These are phyloP conservation scores for Phytopythium chamaehyphon DNA, from an alignment of 352 stramenopile genomes.

Conservation along the genomic window DNA sequence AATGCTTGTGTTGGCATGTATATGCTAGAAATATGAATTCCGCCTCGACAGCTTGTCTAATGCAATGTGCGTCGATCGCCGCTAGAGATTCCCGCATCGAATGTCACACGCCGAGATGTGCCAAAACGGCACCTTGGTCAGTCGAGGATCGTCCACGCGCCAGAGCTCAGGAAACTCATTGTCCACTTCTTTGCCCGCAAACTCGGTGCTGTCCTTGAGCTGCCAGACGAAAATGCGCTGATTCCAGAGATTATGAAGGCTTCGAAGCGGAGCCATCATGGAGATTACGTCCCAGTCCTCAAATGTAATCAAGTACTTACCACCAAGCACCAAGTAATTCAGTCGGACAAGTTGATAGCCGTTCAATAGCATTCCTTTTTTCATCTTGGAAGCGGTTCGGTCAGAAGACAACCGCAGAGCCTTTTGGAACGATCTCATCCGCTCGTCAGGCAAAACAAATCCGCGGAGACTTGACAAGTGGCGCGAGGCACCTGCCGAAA, in stretches of 20 bases:
- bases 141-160: conserved; percentile 6
- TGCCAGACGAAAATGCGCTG: conserved; percentile 8
- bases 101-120: conserved; percentile 10
- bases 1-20: too few species aligned
- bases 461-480: conserved; percentile 1
- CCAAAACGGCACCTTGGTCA: conserved; percentile 1
- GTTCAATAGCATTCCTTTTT: conserved; percentile 6
- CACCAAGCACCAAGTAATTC: conserved; percentile 8
- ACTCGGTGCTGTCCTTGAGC: conserved; percentile 1
- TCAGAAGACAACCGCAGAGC: too few species aligned
- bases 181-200: conserved; percentile 1
- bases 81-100: background rate
- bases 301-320: conserved; percentile 8
- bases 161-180: conserved; percentile 7
- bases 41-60: too few species aligned
- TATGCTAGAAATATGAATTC: too few species aligned
- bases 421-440: too few species aligned
- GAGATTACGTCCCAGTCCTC: conserved; percentile 11
- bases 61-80: too few species aligned
- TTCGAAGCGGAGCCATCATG: conserved; percentile 4
- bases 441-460: background rate
- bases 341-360: conserved; percentile 14
- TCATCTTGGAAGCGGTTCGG: conserved; percentile 9
- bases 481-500: background rate
- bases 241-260: conserved; percentile 12